phyloP scores from a whole-genome alignment of 768 basidiomycete species.

The Coprinellus micaceus region DNA sequence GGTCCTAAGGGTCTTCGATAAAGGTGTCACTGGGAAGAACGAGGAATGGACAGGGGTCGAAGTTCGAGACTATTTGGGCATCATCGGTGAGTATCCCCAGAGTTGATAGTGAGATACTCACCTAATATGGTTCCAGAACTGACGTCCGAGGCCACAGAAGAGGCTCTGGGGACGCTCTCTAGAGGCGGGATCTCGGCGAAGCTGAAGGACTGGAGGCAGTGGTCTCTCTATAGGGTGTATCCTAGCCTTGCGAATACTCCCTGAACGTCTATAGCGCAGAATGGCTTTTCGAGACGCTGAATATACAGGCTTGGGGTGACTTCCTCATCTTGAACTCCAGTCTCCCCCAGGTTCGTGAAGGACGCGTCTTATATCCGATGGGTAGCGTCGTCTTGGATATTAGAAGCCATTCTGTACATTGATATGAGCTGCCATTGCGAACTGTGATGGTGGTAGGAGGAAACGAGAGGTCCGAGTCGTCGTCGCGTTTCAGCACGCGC shows the following conservation, averaged over 20 bases:
- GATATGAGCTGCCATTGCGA: too few species aligned
- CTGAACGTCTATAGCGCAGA: background rate
- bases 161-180: background rate
- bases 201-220: background rate
- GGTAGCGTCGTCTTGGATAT: constrained; percentile 10
- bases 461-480: constrained; percentile 11
- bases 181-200: background rate
- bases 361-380: too few species aligned
- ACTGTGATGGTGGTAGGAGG: background rate
- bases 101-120: too few species aligned
- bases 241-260: constrained; percentile 15
- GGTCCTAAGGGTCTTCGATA: constrained; percentile 38
- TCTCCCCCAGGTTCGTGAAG: too few species aligned
- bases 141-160: background rate
- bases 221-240: background rate
- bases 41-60: background rate
- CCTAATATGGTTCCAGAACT: too few species aligned
- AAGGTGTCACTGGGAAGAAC: constrained; percentile 31
- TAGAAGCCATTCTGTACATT: too few species aligned
- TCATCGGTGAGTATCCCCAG: background rate
- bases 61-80: background rate
- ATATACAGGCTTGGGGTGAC: too few species aligned
- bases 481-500: too few species aligned
- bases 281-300: too few species aligned
- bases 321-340: too few species aligned